These are phyloP conservation scores for Ascobolus immersus DNA, from an alignment of 495 filamentous ascomycete species.

Conservation along the genomic window DNA sequence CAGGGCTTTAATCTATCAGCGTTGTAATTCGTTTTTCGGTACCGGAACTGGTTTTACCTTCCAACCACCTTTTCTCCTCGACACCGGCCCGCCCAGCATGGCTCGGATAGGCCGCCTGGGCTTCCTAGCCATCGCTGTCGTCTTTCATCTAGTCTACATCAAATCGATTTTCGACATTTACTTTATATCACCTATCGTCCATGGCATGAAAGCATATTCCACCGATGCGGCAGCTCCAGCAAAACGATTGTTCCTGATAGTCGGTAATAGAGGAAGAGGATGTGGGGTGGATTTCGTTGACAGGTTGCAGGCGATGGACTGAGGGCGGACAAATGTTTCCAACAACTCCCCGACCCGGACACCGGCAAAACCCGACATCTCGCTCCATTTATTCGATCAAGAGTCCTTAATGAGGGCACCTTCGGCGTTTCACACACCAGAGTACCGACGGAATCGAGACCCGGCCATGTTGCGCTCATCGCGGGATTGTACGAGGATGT, in stretches of 20 bases:
- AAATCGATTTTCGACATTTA: slow-evolving; percentile 98
- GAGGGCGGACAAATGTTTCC: slow-evolving; percentile 93
- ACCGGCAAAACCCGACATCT: slow-evolving; percentile 34
- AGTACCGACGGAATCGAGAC: slow-evolving; percentile 89
- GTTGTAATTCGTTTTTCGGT: no score
- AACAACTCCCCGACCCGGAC: slow-evolving; percentile 69
- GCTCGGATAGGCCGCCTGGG: slow-evolving; percentile 57
- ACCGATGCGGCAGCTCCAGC: slow-evolving; percentile 49
- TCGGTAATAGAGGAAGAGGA: slow-evolving; percentile 33
- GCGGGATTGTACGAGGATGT: slow-evolving; percentile 97
- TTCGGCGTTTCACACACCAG: slow-evolving; percentile 97
- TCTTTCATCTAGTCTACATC: slow-evolving; percentile 88
- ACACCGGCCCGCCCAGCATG: slow-evolving; percentile 23
- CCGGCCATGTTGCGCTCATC: slow-evolving; percentile 92
- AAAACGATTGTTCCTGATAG: slow-evolving; percentile 73
- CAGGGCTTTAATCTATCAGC: no score
- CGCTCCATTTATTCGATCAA: slow-evolving; percentile 83
- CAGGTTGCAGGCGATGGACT: slow-evolving; percentile 55
- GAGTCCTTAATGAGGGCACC: slow-evolving; percentile 70
- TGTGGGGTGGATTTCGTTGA: no score
- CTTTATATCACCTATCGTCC: slow-evolving; percentile 92
- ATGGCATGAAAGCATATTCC: slow-evolving; percentile 65
- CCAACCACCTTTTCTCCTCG: no score
- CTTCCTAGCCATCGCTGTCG: slow-evolving; percentile 72
- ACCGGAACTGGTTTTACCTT: no score